A percentile compares a stretch with the other conserved stretches of the same genome.
Conservation (phyloP, 306 rosid species). For the Quillaja saponaria region DNA sequence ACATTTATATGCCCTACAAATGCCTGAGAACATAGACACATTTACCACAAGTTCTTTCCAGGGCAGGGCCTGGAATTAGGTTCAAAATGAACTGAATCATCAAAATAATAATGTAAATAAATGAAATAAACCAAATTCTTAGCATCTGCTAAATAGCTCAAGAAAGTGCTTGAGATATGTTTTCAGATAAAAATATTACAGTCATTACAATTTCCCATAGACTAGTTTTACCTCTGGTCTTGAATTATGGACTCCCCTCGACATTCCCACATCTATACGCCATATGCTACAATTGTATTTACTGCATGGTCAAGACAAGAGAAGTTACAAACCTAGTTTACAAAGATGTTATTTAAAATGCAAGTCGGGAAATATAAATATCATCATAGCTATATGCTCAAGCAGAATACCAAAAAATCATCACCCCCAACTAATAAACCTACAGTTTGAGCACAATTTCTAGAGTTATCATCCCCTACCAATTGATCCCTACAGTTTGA, state of each 20-base stretch:
- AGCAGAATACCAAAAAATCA: constrained; percentile 1
- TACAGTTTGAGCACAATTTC: constrained; percentile 6
- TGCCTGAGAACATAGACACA: background rate
- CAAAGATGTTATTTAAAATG: constrained; percentile 7
- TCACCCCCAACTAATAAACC: background rate
- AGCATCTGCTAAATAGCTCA: too few relatives aligned
- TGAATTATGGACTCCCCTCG: constrained; percentile 92
- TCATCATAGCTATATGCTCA: background rate
- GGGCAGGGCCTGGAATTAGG: background rate
- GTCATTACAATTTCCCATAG: background rate
- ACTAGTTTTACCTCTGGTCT: constrained; percentile 77
- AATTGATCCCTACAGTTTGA: constrained; percentile 81
- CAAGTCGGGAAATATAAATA: background rate
- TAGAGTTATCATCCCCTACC: constrained; percentile 45
- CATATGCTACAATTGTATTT: constrained; percentile 90
- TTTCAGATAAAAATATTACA: constrained; percentile 11
- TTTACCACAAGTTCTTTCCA: background rate
- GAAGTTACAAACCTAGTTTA: constrained; percentile 25
- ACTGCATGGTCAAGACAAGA: constrained; percentile 40
- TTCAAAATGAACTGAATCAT: background rate
- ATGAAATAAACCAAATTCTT: background rate
- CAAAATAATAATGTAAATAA: constrained; percentile 7
- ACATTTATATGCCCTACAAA: constrained; percentile 3
- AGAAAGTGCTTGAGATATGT: background rate
- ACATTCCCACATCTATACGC: constrained; percentile 99